Base-by-base conservation (phyloP, 768 basidiomycete species). In the Suillus alpinus region DNA sequence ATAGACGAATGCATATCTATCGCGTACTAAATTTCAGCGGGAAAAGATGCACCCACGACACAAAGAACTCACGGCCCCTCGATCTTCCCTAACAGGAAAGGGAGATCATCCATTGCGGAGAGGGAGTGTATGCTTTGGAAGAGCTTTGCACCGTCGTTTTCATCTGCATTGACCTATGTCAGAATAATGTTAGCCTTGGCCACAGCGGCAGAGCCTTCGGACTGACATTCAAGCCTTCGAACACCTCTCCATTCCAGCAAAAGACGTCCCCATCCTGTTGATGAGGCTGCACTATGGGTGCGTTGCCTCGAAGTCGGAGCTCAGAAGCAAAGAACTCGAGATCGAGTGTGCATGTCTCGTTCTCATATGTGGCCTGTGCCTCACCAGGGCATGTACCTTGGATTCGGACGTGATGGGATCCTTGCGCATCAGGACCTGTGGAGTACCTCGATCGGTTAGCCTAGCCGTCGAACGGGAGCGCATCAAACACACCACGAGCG, bases 161-260 rank as follows among this genome's bases (percentile, higher is more conserved):
- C 88, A 1, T 83, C 63, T 0, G 76, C 60, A 16, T 67, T 65
- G 39, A 93, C 76, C 91, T 92, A 64, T 26, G 29, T 23, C 23
- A 52, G 20, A 46, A 18, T 14, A 10, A 6, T 49, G 32, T 74
- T 57, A 64, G 59, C 43, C 26, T 58, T 26, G 23, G 12, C 20
- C 55, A 39, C 39, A 43, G 31, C 7, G 50, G 9, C 26, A 53
- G n/a, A 39, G 13, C 13, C 1, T 6, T 41, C 62, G 36, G 9
- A 69, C 80, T 59, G 58, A 91, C 92, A 71, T 88, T 77, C n/a
- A 92, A 67, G 6, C 93, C 93, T 64, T 91, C 87, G 64, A 95
- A 95, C 31, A 94, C 91, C 78, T 95, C 91, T 62, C 94, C 93
- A 68, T 93, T 94, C 89, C 90, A 95, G 68, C 91, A 93, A 31